Evolutionary conservation across 345 rosid species (phyloP).

Genomic region (Salix suchowensis): DNA sequence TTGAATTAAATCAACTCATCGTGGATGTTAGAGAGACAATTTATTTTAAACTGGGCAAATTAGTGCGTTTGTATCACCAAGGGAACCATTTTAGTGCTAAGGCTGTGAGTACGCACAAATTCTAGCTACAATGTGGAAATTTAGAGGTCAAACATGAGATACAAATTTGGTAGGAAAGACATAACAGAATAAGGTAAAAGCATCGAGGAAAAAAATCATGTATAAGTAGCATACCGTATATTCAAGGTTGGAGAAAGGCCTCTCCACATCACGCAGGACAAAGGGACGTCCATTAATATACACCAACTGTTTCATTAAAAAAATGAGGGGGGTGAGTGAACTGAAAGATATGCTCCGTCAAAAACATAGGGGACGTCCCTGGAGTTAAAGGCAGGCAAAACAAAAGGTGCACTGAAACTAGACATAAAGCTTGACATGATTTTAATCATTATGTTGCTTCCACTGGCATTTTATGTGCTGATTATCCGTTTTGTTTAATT

Average conservation of each 20-base stretch:
- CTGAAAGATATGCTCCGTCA: background rate
- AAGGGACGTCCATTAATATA: slow-evolving; percentile 92
- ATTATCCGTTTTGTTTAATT: background rate
- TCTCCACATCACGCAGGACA: slow-evolving; percentile 93
- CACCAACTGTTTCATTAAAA: slow-evolving; percentile 57
- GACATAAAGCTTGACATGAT: background rate
- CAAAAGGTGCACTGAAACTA: too few relatives aligned
- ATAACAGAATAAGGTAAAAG: background rate
- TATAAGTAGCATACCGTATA: slow-evolving; percentile 58
- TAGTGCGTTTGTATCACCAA: background rate
- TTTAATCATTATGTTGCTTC: background rate
- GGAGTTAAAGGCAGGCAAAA: too few relatives aligned
- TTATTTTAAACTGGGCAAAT: background rate
- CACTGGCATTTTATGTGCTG: background rate
- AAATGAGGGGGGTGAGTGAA: background rate
- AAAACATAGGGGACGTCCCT: too few relatives aligned
- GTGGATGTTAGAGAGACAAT: background rate
- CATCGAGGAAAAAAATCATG: background rate
- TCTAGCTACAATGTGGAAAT: background rate
- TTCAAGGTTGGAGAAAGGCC: slow-evolving; percentile 97
- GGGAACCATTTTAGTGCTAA: background rate
- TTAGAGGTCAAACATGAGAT: background rate
- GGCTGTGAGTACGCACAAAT: background rate
- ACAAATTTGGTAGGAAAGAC: background rate
- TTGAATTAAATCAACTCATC: background rate